A percentile compares a stretch with the other conserved stretches of the same genome.
phyloP scores from a whole-genome alignment of 2,329 filamentous ascomycete genomes.

The Nemania abortiva region DNA sequence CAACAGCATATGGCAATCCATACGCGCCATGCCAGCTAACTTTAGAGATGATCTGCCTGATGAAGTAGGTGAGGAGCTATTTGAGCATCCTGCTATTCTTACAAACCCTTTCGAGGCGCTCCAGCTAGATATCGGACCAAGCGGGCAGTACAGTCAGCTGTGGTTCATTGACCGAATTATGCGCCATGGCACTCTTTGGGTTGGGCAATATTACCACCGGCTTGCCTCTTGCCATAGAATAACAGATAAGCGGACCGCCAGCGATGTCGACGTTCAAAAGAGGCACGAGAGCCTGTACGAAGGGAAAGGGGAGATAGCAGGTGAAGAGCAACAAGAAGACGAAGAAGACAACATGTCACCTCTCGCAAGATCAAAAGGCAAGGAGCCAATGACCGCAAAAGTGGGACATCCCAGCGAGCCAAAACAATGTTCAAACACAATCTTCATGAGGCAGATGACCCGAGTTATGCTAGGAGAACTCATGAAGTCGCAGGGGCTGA shows the following conservation, averaged over 20 bases:
- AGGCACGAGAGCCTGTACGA: no score
- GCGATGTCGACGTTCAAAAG: no score
- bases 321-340: not conserved
- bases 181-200: constrained; percentile 17
- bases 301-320: no score
- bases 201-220: constrained; percentile 14
- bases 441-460: not conserved
- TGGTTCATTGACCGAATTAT: constrained; percentile 27
- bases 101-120: constrained; percentile 7
- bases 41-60: constrained; percentile 18
- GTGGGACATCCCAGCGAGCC: not conserved
- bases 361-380: not conserved
- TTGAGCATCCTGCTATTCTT: constrained; percentile 4
- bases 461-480: not conserved
- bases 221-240: not conserved
- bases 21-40: constrained; percentile 2
- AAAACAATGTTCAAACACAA: not conserved
- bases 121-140: constrained; percentile 10
- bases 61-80: constrained; percentile 5
- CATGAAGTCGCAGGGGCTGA: not conserved
- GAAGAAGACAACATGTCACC: not conserved
- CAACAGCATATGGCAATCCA: constrained; percentile 24
- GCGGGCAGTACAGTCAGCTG: constrained; percentile 13
- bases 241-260: not conserved
- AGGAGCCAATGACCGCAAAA: not conserved